Percentiles rank a stretch among this genome's conserved stretches.
Evolutionary conservation across 768 basidiomycete genomes (phyloP).

Genomic region (Glaciozyma antarctica): DNA sequence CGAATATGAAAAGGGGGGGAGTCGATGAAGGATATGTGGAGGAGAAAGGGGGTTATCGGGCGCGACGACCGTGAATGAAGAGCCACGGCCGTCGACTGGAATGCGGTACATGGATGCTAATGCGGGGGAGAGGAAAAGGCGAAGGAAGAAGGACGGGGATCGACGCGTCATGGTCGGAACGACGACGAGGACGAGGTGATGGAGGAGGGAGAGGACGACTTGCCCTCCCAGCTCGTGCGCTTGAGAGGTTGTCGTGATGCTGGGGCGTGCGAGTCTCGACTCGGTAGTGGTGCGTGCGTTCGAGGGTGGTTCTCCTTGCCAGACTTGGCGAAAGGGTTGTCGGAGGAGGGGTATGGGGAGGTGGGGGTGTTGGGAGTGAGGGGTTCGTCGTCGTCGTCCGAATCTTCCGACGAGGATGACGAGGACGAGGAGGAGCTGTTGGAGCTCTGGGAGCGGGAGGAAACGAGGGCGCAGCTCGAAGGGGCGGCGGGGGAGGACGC

Average conservation of each 20-base stretch:
- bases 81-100: neutral
- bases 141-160: neutral
- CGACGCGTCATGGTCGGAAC: conserved; percentile 3
- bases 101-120: neutral
- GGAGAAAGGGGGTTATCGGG: too few relatives aligned
- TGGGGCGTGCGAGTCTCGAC: neutral
- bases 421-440: neutral
- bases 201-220: neutral
- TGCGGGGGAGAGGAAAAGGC: neutral
- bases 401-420: neutral
- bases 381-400: conserved; percentile 22
- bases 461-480: neutral
- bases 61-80: too few relatives aligned
- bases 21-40: too few relatives aligned
- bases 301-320: conserved; percentile 43
- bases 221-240: conserved; percentile 28
- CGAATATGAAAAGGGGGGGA: too few relatives aligned
- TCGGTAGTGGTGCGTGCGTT: neutral
- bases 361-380: conserved; percentile 30
- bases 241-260: conserved; percentile 18
- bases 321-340: conserved; percentile 45
- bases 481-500: neutral
- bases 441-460: neutral
- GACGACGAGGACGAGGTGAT: neutral
- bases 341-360: conserved; percentile 12